These are phyloP conservation scores for Trichomonas vaginalis DNA, from an alignment of 208 protist species.

Conservation along the genomic window DNA sequence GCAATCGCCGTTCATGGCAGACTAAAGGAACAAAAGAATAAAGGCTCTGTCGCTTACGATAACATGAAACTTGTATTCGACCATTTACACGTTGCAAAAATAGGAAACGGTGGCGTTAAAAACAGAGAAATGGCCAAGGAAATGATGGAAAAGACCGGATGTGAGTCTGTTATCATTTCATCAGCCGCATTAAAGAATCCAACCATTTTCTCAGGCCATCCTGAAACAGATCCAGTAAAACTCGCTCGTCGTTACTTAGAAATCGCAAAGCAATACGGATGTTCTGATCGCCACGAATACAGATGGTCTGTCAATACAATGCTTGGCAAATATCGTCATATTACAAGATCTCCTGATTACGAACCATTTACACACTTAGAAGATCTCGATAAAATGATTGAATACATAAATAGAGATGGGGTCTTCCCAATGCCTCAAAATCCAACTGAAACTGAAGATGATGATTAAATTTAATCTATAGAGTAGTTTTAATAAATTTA, in stretches of 20 bases:
- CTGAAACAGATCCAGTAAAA: not conserved
- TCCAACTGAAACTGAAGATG: not conserved
- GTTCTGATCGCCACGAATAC: not conserved
- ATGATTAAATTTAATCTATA: too few relatives aligned
- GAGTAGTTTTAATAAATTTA: too few relatives aligned
- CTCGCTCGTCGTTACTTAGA: not conserved
- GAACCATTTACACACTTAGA: not conserved
- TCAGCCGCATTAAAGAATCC: not conserved
- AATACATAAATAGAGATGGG: not conserved
- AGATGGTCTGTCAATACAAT: not conserved
- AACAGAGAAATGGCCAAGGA: not conserved
- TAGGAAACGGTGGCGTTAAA: not conserved
- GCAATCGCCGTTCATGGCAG: not conserved
- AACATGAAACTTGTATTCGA: not conserved
- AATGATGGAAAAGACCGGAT: slow-evolving; percentile 7
- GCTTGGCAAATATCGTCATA: not conserved
- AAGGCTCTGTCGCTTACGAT: not conserved
- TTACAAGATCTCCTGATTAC: not conserved
- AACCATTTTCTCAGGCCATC: not conserved
- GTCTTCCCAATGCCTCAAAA: not conserved
- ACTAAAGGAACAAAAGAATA: slow-evolving; percentile 8
- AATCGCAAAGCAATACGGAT: not conserved
- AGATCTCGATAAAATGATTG: not conserved
- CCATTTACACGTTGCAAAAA: not conserved
- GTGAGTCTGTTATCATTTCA: slow-evolving; percentile 7